Conservation (phyloP, 2,329 filamentous ascomycete genomes). For the Cladosporium sp. region DNA sequence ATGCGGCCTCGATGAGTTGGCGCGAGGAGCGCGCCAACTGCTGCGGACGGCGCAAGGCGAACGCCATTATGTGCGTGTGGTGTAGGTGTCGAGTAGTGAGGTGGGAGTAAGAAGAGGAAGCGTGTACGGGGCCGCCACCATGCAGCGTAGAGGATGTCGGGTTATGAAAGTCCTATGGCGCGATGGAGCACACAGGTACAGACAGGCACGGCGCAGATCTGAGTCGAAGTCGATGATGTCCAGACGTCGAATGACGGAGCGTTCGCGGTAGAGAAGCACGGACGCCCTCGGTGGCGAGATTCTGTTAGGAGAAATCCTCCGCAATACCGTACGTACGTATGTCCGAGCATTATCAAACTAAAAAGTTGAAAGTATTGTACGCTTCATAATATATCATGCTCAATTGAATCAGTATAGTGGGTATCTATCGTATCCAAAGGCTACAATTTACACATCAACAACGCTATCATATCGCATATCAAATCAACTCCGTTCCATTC, state of each 20-base stretch:
- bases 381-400: too few relatives aligned
- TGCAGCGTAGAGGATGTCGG: not conserved
- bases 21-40: constrained; percentile 30
- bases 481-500: constrained; percentile 7
- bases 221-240: not conserved
- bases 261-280: not conserved
- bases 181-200: too few relatives aligned
- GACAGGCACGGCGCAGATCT: not conserved
- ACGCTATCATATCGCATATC: not conserved
- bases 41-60: constrained; percentile 32
- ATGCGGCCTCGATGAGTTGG: constrained; percentile 29
- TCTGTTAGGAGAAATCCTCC: not conserved
- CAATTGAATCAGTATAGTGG: too few relatives aligned
- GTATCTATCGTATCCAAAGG: too few relatives aligned
- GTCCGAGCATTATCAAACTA: too few relatives aligned
- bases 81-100: not conserved
- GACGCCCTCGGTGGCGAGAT: not conserved
- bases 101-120: not conserved
- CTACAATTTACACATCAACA: too few relatives aligned
- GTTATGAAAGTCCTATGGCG: too few relatives aligned
- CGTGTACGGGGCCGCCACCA: constrained; percentile 9
- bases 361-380: too few relatives aligned
- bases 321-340: too few relatives aligned
- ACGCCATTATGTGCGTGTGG: constrained; percentile 25
- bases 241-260: not conserved